Conservation (phyloP, 169 alveolate species). For the Hammondia hammondi region DNA sequence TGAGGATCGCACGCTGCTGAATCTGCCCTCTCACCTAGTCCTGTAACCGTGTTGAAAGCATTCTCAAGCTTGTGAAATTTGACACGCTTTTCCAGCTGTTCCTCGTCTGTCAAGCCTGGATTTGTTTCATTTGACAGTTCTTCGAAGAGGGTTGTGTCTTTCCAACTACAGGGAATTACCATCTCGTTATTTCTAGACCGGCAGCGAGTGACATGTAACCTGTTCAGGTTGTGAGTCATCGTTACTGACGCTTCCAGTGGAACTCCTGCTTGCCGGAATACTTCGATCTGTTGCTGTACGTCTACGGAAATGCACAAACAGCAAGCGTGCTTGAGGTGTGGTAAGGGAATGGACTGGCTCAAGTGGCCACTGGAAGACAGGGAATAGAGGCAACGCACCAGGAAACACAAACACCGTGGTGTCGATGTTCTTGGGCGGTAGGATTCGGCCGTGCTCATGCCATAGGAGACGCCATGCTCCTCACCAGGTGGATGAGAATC, state of each 20-base stretch:
- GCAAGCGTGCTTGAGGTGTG: neutral
- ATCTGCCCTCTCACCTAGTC: slow-evolving; percentile 5
- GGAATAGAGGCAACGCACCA: no score
- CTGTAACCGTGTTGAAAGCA: slow-evolving; percentile 22
- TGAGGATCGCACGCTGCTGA: no score
- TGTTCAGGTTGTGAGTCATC: neutral
- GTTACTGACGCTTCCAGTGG: slow-evolving; percentile 32
- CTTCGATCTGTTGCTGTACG: neutral
- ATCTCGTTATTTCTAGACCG: neutral
- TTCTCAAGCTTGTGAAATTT: neutral
- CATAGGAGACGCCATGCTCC: no score
- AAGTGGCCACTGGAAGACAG: no score
- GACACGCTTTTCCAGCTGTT: neutral
- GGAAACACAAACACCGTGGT: no score
- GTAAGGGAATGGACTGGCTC: no score
- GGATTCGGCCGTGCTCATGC: no score
- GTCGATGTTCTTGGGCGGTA: no score
- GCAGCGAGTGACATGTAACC: neutral
- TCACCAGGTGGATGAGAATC: no score
- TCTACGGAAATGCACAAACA: neutral
- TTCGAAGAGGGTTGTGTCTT: neutral
- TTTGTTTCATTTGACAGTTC: neutral
- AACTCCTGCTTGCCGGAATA: neutral
- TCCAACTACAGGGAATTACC: neutral
- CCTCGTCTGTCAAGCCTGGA: neutral